Conservation (phyloP, 2,329 filamentous ascomycete species). For the Leptographium procerum region DNA sequence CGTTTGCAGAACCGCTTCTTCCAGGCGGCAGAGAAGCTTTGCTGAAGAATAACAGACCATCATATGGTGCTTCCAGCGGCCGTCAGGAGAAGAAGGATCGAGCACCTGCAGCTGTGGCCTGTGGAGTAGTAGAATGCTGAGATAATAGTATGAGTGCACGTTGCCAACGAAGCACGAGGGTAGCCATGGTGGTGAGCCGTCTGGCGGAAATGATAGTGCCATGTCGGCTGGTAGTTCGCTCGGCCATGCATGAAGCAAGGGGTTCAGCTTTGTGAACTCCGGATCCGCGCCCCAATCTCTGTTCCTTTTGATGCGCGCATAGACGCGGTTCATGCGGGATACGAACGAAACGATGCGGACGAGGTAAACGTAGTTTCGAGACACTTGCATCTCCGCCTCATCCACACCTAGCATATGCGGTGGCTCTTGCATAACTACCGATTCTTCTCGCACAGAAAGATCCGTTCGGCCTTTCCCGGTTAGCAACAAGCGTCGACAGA, state of each 20-base stretch:
- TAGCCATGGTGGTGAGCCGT: constrained; percentile 73
- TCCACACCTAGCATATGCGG: constrained; percentile 55
- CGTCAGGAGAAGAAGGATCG: constrained; percentile 57
- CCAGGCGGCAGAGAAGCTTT: constrained; percentile 72
- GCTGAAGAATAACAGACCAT: constrained; percentile 73
- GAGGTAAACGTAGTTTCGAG: constrained; percentile 75
- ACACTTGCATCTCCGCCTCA: constrained; percentile 63
- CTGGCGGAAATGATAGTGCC: constrained; percentile 62
- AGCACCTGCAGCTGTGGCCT: constrained; percentile 74
- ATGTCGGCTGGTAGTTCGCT: constrained; percentile 68
- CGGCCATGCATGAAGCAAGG: constrained; percentile 65
- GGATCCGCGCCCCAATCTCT: constrained; percentile 79
- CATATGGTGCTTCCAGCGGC: constrained; percentile 82
- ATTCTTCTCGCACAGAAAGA: constrained; percentile 61
- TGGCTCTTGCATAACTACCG: constrained; percentile 62
- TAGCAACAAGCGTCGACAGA: background rate
- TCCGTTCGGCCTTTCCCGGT: constrained; percentile 56
- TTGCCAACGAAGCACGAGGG: constrained; percentile 82
- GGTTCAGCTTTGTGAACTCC: constrained; percentile 68
- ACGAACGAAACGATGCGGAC: constrained; percentile 68
- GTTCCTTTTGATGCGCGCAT: constrained; percentile 56
- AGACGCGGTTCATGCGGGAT: constrained; percentile 63
- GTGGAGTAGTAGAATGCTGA: constrained; percentile 77
- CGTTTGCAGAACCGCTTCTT: constrained; percentile 67
- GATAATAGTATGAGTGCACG: constrained; percentile 77